Percentiles rank a stretch among this genome's conserved stretches.
Conservation (phyloP, 1,139 yeast genomes). For the Diutina rugosa region DNA sequence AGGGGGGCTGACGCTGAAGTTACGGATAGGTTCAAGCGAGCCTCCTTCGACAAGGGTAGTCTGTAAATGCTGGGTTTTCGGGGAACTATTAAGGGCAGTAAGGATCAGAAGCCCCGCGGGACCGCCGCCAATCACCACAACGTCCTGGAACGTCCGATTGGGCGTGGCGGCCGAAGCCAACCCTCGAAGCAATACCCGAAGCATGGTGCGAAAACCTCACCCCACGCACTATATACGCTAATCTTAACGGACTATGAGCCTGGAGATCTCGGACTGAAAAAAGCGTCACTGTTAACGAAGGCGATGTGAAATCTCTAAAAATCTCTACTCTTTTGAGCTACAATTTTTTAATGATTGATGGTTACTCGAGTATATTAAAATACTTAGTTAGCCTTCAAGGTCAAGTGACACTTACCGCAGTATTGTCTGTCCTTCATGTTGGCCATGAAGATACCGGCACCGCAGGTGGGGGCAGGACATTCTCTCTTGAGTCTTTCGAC, state of each 20-base stretch:
- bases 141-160: slow-evolving; percentile 35
- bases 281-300: no score
- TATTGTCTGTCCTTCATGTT: slow-evolving; percentile 98
- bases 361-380: slow-evolving; percentile 7
- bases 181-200: not conserved
- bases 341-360: not conserved
- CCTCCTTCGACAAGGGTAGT: slow-evolving; percentile 69
- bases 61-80: slow-evolving; percentile 42
- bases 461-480: slow-evolving; percentile 77
- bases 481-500: slow-evolving; percentile 99
- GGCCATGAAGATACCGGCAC: slow-evolving; percentile 99
- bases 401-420: slow-evolving; percentile 99
- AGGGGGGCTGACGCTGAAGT: slow-evolving; percentile 45
- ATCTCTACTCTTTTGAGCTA: no score
- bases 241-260: not conserved
- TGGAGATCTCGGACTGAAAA: no score
- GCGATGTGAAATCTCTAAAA: no score
- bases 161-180: slow-evolving; percentile 6
- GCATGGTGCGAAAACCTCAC: not conserved
- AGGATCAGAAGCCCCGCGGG: slow-evolving; percentile 91
- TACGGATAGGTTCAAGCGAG: slow-evolving; percentile 37
- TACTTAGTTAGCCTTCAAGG: slow-evolving; percentile 32
- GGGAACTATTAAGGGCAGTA: slow-evolving; percentile 61
- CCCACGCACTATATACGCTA: not conserved
- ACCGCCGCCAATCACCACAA: slow-evolving; percentile 92